Percentiles rank a stretch among this genome's conserved stretches.
phyloP scores from a whole-genome alignment of 768 basidiomycete genomes.

The Boletus coccyginus region DNA sequence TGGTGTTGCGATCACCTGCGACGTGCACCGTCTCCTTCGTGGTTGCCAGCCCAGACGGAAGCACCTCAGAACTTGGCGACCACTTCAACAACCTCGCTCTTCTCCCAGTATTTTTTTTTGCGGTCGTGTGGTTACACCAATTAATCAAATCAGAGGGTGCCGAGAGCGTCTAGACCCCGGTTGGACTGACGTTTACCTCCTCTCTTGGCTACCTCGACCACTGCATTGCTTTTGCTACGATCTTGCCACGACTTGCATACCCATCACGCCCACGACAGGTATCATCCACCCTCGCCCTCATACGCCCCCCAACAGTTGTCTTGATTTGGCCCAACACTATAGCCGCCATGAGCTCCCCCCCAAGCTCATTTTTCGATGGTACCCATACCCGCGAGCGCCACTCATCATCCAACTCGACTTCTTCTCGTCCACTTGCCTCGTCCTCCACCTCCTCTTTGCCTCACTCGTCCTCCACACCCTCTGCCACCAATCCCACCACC shows the following conservation, averaged over 20 bases:
- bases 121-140: background rate
- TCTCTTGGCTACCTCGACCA: background rate
- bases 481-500: constrained; percentile 29
- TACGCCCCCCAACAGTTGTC: background rate
- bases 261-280: background rate
- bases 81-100: too few species aligned
- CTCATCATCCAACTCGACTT: constrained; percentile 21
- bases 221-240: background rate
- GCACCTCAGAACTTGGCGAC: too few species aligned
- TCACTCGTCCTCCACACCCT: constrained; percentile 23
- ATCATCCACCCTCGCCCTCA: background rate
- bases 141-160: background rate
- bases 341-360: constrained; percentile 17
- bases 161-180: background rate
- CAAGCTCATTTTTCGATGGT: constrained; percentile 13
- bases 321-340: background rate
- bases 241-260: background rate
- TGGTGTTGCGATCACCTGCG: too few species aligned
- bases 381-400: constrained; percentile 24
- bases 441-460: constrained; percentile 26
- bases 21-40: too few species aligned
- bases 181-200: background rate
- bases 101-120: too few species aligned
- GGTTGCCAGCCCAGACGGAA: too few species aligned
- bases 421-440: constrained; percentile 34